Evolutionary conservation across 2,329 filamentous ascomycete genomes (phyloP).

Genomic region (Chrysoporthe cubensis): DNA sequence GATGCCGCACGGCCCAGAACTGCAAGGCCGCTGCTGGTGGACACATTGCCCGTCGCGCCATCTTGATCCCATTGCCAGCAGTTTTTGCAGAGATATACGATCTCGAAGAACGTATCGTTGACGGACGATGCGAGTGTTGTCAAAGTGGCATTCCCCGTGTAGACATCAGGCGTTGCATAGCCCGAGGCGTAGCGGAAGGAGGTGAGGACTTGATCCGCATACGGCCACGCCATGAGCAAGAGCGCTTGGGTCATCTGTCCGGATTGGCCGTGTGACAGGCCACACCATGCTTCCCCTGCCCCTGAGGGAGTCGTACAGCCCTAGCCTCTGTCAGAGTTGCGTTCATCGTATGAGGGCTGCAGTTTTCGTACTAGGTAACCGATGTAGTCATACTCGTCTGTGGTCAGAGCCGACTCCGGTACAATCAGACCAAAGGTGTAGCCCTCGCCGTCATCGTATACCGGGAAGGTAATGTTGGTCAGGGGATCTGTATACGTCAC

Average conservation of each 20-base stretch:
- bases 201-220: conserved; percentile 51
- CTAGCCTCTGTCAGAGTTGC: background rate
- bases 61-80: conserved; percentile 53
- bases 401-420: conserved; percentile 20
- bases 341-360: background rate
- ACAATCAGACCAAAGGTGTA: conserved; percentile 25
- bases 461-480: conserved; percentile 25
- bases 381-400: conserved; percentile 22
- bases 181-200: conserved; percentile 57
- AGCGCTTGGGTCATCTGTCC: conserved; percentile 54
- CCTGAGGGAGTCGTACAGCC: conserved; percentile 24
- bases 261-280: conserved; percentile 21
- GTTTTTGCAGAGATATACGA: conserved; percentile 63
- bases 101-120: conserved; percentile 58
- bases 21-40: conserved; percentile 36
- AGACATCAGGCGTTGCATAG: conserved; percentile 58
- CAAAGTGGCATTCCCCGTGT: conserved; percentile 61
- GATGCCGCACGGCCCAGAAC: conserved; percentile 57
- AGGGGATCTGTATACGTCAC: conserved; percentile 20
- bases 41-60: conserved; percentile 45
- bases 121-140: conserved; percentile 58
- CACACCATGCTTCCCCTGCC: conserved; percentile 20
- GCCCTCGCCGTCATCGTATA: conserved; percentile 15
- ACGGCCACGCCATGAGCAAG: conserved; percentile 56
- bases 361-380: conserved; percentile 17